A percentile compares a stretch with the other conserved stretches of the same genome.
phyloP scores from a whole-genome alignment of 2,329 filamentous ascomycete genomes.

The Aspergillus sp. region DNA sequence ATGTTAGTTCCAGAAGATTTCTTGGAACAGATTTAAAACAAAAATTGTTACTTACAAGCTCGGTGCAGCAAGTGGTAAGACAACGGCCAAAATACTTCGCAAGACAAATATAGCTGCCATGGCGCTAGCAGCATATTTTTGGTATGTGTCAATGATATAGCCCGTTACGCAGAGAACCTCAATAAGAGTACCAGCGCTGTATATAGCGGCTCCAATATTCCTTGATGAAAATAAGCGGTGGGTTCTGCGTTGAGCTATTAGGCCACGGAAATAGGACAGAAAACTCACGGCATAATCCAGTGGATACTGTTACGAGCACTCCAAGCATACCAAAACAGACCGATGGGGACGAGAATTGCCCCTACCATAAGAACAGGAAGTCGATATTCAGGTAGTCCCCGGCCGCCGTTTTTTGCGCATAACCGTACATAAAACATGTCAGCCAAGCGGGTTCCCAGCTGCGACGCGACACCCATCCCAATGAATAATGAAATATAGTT shows the following conservation, averaged over 20 bases:
- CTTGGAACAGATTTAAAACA: too few relatives aligned
- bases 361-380: constrained; percentile 58
- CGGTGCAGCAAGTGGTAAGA: constrained; percentile 36
- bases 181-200: constrained; percentile 44
- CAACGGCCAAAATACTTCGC: constrained; percentile 23
- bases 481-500: constrained; percentile 64
- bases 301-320: constrained; percentile 46
- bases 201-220: constrained; percentile 50
- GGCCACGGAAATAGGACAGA: too few relatives aligned
- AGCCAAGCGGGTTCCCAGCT: constrained; percentile 48
- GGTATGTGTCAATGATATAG: constrained; percentile 35
- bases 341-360: constrained; percentile 51
- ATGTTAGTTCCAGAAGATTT: too few relatives aligned
- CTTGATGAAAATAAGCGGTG: too few relatives aligned
- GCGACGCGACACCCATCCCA: constrained; percentile 58
- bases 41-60: constrained; percentile 24
- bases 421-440: constrained; percentile 50
- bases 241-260: too few relatives aligned
- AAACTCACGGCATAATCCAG: constrained; percentile 49
- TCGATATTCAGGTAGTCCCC: constrained; percentile 58
- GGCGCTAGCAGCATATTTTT: constrained; percentile 23
- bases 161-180: constrained; percentile 36
- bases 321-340: constrained; percentile 61
- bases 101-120: constrained; percentile 21
- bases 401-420: constrained; percentile 43